These are phyloP conservation scores for Euphrasia confusa DNA, from an alignment of 257 asterid genomes.

Conservation along the genomic window DNA sequence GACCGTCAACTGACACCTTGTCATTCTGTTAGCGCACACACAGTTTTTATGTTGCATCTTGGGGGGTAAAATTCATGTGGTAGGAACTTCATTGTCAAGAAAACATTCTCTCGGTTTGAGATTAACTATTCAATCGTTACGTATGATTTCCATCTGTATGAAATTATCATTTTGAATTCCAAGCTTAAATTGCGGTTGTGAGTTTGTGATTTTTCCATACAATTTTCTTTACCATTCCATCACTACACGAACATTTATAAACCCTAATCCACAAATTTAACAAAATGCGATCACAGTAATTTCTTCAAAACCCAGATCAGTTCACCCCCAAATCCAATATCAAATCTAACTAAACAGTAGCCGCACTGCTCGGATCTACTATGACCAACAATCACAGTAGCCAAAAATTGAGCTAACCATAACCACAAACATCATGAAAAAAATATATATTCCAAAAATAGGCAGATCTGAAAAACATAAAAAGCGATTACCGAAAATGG, in stretches of 20 bases:
- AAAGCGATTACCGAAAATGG: slow-evolving; percentile 82
- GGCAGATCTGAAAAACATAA: slow-evolving; percentile 37
- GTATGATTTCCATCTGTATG: neutral
- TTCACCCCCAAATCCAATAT: slow-evolving; percentile 12
- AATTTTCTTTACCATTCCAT: neutral
- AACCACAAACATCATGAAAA: slow-evolving; percentile 12
- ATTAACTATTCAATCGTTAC: neutral
- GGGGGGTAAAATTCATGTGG: too few species aligned
- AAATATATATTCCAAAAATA: slow-evolving; percentile 22
- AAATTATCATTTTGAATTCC: neutral
- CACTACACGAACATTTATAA: slow-evolving; percentile 5
- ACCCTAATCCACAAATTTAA: neutral
- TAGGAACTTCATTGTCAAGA: neutral
- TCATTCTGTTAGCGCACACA: slow-evolving; percentile 10
- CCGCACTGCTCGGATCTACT: slow-evolving; percentile 40
- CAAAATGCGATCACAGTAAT: neutral
- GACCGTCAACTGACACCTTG: neutral
- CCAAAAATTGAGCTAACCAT: slow-evolving; percentile 6
- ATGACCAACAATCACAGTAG: slow-evolving; percentile 18
- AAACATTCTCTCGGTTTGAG: neutral
- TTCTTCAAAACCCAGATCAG: neutral
- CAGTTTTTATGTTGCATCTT: too few species aligned
- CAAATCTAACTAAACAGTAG: slow-evolving; percentile 13
- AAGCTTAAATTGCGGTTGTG: neutral
- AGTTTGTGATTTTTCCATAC: neutral